Base-by-base conservation (phyloP, 148 eudicot species). In the Spergularia marina region DNA sequence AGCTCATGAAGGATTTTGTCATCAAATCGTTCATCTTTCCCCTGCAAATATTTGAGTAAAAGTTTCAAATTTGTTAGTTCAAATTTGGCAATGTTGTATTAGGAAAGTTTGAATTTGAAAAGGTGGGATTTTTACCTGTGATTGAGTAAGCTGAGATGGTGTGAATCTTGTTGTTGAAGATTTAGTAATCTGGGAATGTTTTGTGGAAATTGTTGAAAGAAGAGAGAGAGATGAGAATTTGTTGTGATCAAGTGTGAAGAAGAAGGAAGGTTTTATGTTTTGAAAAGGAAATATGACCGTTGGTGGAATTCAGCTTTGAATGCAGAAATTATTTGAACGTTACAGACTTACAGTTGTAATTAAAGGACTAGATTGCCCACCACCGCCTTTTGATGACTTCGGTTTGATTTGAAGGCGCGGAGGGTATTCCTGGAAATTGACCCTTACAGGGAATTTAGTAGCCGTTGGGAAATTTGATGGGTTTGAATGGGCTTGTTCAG, bases 1-100 rank as follows among this genome's bases (percentile, higher is more conserved):
- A 94, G 91, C 85, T 91, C 41, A 85, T 53, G 79, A 90, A 94
- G 7, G 98, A 94, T 66, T 94, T 91, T 65, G 98, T 94, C 98
- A 94, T 91, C 41, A 94, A 76, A 53, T 94, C 89, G 72, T 94
- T 94, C 98, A 94, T 94, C 65, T 81, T 80, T 36, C 2, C 6
- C 58, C 60, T 15, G 60, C 14, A 20, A 56, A 23, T 21, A 6
- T 20, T 16, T 15, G 2, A 16, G 60, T n/a, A 51, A n/a, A 34
- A 30, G 16, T 59, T 59, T 18, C 30, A 9, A 7, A 2, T n/a
- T 57, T n/a, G 3, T n/a, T 9, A 20, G 5, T 16, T 14, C 36
- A 9, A 23, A 21, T 71, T 70, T 8, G 15, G 72, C 15, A 15
- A 65, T 30, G 16, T 30, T 21, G 53, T 63, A 75, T 69, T 47